Percentiles rank a stretch among this genome's conserved stretches.
Evolutionary conservation across 139 green algal genomes (phyloP).

Genomic region (Closterium sp.): DNA sequence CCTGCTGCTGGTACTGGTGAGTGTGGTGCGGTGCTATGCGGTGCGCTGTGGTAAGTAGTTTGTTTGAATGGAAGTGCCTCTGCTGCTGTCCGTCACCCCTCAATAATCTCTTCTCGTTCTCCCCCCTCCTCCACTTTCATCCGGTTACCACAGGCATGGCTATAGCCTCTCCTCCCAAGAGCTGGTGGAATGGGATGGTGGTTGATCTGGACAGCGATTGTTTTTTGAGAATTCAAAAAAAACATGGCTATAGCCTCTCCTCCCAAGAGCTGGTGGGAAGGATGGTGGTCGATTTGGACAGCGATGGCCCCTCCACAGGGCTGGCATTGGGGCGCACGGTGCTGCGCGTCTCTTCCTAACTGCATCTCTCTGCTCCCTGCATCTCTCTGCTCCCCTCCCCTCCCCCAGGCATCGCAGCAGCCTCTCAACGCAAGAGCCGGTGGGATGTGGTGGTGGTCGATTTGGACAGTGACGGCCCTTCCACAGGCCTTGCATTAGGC

Average conservation of each 20-base stretch:
- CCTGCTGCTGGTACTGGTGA: neutral
- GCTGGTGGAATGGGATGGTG: constrained; percentile 8
- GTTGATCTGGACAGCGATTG: neutral
- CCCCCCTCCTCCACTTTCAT: no score
- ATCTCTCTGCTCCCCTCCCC: no score
- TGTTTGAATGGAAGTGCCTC: no score
- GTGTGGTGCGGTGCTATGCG: neutral
- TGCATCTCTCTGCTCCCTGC: no score
- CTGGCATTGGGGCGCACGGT: constrained; percentile 4
- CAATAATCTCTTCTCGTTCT: no score
- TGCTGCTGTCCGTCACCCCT: no score
- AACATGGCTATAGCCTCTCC: no score
- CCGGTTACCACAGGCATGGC: no score
- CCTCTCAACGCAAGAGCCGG: neutral
- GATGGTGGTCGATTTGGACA: neutral
- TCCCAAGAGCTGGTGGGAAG: neutral
- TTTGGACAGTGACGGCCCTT: neutral
- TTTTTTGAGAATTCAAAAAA: no score
- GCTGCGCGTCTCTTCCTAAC: neutral
- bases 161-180: no score
- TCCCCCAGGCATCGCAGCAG: neutral
- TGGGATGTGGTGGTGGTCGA: constrained; percentile 34
- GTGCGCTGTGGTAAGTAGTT: neutral
- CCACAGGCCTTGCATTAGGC: neutral
- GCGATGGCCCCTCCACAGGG: neutral